Evolutionary conservation across 1,284 basidiomycete genomes (phyloP), one percentile per base, ranked within the genome.

Genomic region (Veloboletus limbatus): DNA sequence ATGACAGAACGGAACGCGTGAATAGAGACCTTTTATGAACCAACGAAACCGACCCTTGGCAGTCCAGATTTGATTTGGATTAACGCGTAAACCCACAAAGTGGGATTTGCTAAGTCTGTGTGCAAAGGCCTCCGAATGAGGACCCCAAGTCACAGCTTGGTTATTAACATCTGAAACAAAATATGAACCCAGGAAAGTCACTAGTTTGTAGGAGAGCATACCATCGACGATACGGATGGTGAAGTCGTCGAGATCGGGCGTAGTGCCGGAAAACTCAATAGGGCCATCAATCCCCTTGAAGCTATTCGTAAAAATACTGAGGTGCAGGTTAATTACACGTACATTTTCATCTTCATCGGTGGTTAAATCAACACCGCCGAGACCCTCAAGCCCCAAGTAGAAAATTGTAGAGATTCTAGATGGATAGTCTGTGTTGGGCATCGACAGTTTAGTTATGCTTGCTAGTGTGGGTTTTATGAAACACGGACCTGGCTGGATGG

Each of bases 321-420:
- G 24, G 37, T 32, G 26, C 6, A n/a, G 33, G 24, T n/a, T 18
- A 32, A 37, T 24, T 34, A n/a, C 21, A 57, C 75, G 18, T 54
- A 91, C 90, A 63, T 86, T 78, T 41, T 87, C 80, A 40, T 83
- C 72, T 56, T 86, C 83, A 25, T 84, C 81, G 0, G 79, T 86
- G 40, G 90, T 85, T 72, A 95, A 76, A 47, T 88, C 81, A 22
- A 96, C 55, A 1, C 77, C 80, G n/a, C 90, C 91, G 3, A 93
- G 69, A 0, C 92, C 92, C 57, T 96, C 93, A 28, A 95, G 66
- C 0, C 91, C 93, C 55, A 87, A 70, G 60, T 97, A 96, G 62
- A 92, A 94, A 48, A 95, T 77, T 10, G 88, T 72, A 1, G 91
- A 88, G 32, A 86, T 77, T 21, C 81, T 74, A 10, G 82, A 85